Conservation (phyloP, 345 rosid genomes). For the Schrenkiella parvula region DNA sequence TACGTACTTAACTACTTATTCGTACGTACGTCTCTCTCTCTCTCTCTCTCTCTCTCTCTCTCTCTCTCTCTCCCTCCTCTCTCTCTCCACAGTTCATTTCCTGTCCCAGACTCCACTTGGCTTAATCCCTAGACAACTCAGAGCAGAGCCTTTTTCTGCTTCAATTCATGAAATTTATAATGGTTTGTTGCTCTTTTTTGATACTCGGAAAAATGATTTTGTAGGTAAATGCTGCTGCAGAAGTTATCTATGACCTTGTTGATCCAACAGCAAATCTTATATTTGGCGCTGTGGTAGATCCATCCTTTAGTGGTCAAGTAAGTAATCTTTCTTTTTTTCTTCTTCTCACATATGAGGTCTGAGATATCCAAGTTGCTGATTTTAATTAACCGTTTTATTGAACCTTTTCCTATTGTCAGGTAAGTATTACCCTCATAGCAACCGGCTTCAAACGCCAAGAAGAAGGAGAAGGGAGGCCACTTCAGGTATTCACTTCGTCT, state of each 20-base stretch:
- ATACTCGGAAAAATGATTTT: not conserved
- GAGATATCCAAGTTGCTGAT: not conserved
- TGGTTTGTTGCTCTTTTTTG: not conserved
- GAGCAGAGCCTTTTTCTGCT: not conserved
- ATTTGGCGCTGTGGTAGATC: slow-evolving; percentile 91
- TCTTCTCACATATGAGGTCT: not conserved
- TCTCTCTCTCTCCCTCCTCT: not conserved
- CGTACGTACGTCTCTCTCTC: not conserved
- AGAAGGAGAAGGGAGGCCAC: slow-evolving; percentile 60
- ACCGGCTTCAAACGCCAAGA: slow-evolving; percentile 93
- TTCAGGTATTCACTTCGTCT: slow-evolving; percentile 49
- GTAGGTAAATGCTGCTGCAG: slow-evolving; percentile 96
- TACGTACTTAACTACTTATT: too few species aligned
- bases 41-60: not conserved
- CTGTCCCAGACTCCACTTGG: not conserved
- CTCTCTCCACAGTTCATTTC: not conserved
- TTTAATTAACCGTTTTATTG: not conserved
- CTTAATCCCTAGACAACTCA: not conserved
- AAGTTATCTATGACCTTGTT: slow-evolving; percentile 89
- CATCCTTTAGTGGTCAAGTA: slow-evolving; percentile 81
- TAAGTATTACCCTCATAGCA: slow-evolving; percentile 85
- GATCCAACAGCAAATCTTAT: slow-evolving; percentile 90
- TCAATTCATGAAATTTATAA: not conserved
- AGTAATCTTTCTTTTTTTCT: slow-evolving; percentile 18
- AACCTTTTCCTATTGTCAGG: slow-evolving; percentile 23